A percentile compares a stretch with the other conserved stretches of the same genome.
Evolutionary conservation across 2,329 filamentous ascomycete species (phyloP).

Genomic region (Lecanosticta acicola): DNA sequence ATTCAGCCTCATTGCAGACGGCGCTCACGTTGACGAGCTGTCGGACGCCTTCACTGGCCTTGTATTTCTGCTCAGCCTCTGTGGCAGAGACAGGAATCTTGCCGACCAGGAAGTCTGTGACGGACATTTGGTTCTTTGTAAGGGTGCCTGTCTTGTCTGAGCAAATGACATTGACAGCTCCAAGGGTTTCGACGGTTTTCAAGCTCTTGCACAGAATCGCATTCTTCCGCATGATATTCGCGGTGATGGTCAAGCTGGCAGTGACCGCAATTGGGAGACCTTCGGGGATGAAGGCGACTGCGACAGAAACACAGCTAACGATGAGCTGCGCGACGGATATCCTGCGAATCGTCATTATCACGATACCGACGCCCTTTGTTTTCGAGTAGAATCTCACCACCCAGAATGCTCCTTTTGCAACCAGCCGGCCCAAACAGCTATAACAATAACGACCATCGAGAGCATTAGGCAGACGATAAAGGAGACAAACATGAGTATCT

Average conservation of each 20-base stretch:
- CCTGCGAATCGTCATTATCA: too few species aligned
- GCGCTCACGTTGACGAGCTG: conserved; percentile 58
- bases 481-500: conserved; percentile 66
- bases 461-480: conserved; percentile 65
- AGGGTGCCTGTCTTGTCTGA: conserved; percentile 73
- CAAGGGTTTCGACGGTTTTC: conserved; percentile 71
- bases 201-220: conserved; percentile 74
- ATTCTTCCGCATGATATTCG: conserved; percentile 70
- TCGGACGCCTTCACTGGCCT: conserved; percentile 38
- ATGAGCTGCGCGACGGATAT: conserved; percentile 68
- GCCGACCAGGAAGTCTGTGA: conserved; percentile 62
- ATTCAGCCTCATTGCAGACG: conserved; percentile 70
- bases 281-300: conserved; percentile 71
- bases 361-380: neutral
- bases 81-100: conserved; percentile 44
- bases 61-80: conserved; percentile 44
- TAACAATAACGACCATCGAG: conserved; percentile 58
- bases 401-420: conserved; percentile 59
- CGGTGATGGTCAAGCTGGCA: conserved; percentile 64
- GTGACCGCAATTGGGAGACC: conserved; percentile 66
- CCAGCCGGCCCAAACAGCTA: conserved; percentile 56
- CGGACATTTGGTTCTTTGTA: conserved; percentile 43
- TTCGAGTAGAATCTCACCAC: conserved; percentile 39
- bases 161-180: conserved; percentile 66
- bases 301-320: conserved; percentile 63